Percentiles rank a stretch among this genome's conserved stretches.
These are phyloP conservation scores for Triticum aestivum DNA, from an alignment of 176 grass and related monocot genomes.

Conservation along the genomic window IWGSC_CS_RefSeq_v2.1 NC_057795.1:90752365-90752864, in stretches of 20 bases:
- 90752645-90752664: conserved; percentile 65
- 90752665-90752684: not conserved
- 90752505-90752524: conserved; percentile 55
- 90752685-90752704: not conserved
- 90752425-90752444: not conserved
- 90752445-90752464: conserved; percentile 72
- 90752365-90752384: conserved; percentile 86
- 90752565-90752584: conserved; percentile 92
- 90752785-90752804: conserved; percentile 59
- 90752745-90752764: conserved; percentile 59
- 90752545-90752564: conserved; percentile 96
- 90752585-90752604: conserved; percentile 75
- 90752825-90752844: conserved; percentile 26
- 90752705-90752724: conserved; percentile 4
- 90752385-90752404: conserved; percentile 35
- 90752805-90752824: not conserved
- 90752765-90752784: conserved; percentile 69
- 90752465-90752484: conserved; percentile 99
- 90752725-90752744: conserved; percentile 38
- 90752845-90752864: not conserved
- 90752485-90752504: conserved; percentile 98
- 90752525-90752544: conserved; percentile 53
- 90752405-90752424: not conserved
- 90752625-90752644: conserved; percentile 88
- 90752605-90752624: conserved; percentile 70